phyloP scores from a whole-genome alignment of 1,139 yeast species.

The Blastobotrys serpentis region DNA sequence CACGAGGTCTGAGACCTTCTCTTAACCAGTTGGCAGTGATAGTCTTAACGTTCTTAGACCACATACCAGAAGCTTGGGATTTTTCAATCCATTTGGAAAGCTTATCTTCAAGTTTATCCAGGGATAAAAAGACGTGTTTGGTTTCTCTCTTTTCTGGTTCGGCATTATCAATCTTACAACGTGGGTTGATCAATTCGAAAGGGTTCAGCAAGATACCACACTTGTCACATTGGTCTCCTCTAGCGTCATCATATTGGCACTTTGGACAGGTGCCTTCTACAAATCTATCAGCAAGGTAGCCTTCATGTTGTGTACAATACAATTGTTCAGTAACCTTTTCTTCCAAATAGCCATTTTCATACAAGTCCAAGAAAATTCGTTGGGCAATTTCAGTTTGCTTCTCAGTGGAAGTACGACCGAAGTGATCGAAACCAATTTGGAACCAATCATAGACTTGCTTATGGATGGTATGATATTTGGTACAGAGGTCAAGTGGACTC shows the following conservation, averaged over 20 bases:
- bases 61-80: slow-evolving; percentile 67
- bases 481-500: slow-evolving; percentile 84
- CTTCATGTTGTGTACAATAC: slow-evolving; percentile 85
- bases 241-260: slow-evolving; percentile 92
- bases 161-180: slow-evolving; percentile 87
- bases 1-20: slow-evolving; percentile 90
- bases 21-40: slow-evolving; percentile 92
- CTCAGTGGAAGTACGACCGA: slow-evolving; percentile 93
- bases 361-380: slow-evolving; percentile 75
- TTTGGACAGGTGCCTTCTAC: slow-evolving; percentile 98
- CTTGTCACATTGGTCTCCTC: slow-evolving; percentile 99
- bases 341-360: slow-evolving; percentile 74
- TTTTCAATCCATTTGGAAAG: slow-evolving; percentile 70
- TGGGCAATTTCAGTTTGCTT: slow-evolving; percentile 95
- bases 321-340: slow-evolving; percentile 87
- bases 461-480: slow-evolving; percentile 84
- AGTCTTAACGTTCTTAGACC: slow-evolving; percentile 89
- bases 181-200: slow-evolving; percentile 87
- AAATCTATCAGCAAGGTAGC: slow-evolving; percentile 91
- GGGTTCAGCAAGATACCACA: slow-evolving; percentile 91
- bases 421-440: slow-evolving; percentile 88
- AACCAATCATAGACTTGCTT: slow-evolving; percentile 94
- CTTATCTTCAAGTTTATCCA: slow-evolving; percentile 78
- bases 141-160: slow-evolving; percentile 79
- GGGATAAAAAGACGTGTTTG: slow-evolving; percentile 78